These are phyloP conservation scores for Breynia disticha DNA, from an alignment of 441 rosid genomes.

Conservation along the genomic window DNA sequence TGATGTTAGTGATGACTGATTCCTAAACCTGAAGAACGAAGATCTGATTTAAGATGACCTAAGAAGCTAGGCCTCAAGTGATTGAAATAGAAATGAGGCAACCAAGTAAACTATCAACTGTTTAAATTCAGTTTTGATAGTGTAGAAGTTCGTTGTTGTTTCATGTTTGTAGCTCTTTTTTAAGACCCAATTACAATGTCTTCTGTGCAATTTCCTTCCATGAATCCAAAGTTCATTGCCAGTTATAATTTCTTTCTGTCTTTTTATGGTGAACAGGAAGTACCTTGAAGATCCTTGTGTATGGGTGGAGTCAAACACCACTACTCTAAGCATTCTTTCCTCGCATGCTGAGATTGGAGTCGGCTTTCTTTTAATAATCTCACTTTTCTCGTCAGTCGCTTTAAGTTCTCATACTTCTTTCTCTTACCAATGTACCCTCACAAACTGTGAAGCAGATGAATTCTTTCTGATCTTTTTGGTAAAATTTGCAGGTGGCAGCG, in stretches of 20 bases:
- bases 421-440: not conserved
- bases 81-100: no score
- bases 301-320: constrained; percentile 88
- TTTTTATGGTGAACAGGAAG: constrained; percentile 40
- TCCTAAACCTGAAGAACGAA: no score
- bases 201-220: not conserved
- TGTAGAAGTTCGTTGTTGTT: not conserved
- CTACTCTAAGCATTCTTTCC: constrained; percentile 79
- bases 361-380: constrained; percentile 69
- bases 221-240: not conserved
- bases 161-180: not conserved
- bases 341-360: constrained; percentile 89
- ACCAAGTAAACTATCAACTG: no score
- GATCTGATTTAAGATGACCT: no score
- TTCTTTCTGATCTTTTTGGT: constrained; percentile 3
- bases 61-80: no score
- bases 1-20: no score
- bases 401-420: constrained; percentile 3
- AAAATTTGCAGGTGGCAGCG: constrained; percentile 85
- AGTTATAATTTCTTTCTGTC: not conserved
- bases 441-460: not conserved
- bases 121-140: no score
- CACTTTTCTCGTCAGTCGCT: constrained; percentile 68
- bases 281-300: constrained; percentile 91
- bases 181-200: no score